These are phyloP conservation scores for Bisporella sp. DNA, from an alignment of 2,329 filamentous ascomycete genomes.

Conservation along the genomic window DNA sequence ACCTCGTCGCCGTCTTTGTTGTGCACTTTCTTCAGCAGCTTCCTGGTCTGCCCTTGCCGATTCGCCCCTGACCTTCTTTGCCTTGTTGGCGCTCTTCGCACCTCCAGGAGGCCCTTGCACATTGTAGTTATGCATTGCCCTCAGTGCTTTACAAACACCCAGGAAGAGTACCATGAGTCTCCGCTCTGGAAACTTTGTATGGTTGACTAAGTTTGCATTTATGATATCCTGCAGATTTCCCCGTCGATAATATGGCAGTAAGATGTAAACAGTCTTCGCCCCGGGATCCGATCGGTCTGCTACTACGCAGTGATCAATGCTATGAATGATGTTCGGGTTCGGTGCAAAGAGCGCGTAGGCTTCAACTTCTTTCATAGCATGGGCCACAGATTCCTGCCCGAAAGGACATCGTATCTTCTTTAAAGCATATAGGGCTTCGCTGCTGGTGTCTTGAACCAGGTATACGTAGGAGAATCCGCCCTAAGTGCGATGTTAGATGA, in stretches of 20 bases:
- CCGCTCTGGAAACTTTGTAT: slow-evolving; percentile 81
- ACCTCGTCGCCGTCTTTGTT: slow-evolving; percentile 34
- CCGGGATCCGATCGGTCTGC: slow-evolving; percentile 62
- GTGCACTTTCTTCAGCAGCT: slow-evolving; percentile 28
- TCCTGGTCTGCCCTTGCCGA: slow-evolving; percentile 34
- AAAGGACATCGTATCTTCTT: slow-evolving; percentile 99
- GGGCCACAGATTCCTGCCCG: slow-evolving; percentile 89
- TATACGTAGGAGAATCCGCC: slow-evolving; percentile 99
- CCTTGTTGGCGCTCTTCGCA: slow-evolving; percentile 40
- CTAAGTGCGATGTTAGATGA: slow-evolving; percentile 33
- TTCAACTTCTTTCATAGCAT: slow-evolving; percentile 94
- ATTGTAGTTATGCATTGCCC: slow-evolving; percentile 85
- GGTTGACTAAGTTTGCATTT: slow-evolving; percentile 96
- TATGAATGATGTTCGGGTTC: slow-evolving; percentile 79
- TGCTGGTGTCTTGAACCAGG: slow-evolving; percentile 85
- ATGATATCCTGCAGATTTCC: slow-evolving; percentile 98
- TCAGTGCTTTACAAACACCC: slow-evolving; percentile 82
- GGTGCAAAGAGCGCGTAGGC: slow-evolving; percentile 86
- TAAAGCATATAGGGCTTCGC: slow-evolving; percentile 80
- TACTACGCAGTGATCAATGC: slow-evolving; percentile 75
- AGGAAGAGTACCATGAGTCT: slow-evolving; percentile 84
- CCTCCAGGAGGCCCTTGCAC: slow-evolving; percentile 53
- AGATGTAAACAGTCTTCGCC: slow-evolving; percentile 91
- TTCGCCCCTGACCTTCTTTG: slow-evolving; percentile 30
- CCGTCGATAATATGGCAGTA: slow-evolving; percentile 89